Evolutionary conservation across 768 basidiomycete genomes (phyloP).

Genomic region (Leccinum fibrillosum): DNA sequence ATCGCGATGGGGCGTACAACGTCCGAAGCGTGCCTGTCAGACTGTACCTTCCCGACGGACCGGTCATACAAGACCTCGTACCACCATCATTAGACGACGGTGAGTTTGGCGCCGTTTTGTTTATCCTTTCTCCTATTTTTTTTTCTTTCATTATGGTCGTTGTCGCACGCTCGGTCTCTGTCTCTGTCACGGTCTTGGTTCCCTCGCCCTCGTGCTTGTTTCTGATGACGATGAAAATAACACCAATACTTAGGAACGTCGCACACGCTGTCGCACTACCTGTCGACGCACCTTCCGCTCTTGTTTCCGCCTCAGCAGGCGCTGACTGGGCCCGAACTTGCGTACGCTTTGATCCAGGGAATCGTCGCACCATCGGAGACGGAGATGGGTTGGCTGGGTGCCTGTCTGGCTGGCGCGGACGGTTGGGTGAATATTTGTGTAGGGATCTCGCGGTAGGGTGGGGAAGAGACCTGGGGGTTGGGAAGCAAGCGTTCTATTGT

Average conservation of each 20-base stretch:
- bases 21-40: conserved; percentile 87
- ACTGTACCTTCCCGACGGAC: conserved; percentile 87
- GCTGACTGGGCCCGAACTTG: conserved; percentile 45
- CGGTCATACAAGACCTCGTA: conserved; percentile 86
- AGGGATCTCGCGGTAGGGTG: conserved; percentile 40
- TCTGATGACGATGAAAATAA: background rate
- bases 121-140: background rate
- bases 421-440: conserved; percentile 94
- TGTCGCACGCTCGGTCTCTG: background rate
- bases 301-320: conserved; percentile 63
- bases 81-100: conserved; percentile 78
- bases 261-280: conserved; percentile 64
- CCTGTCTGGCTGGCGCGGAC: conserved; percentile 88
- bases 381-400: conserved; percentile 93
- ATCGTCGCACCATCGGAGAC: conserved; percentile 78
- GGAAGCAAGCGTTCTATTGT: background rate
- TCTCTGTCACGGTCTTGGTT: background rate
- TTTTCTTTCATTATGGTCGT: background rate
- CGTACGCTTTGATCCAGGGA: conserved; percentile 82
- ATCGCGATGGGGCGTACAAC: conserved; percentile 82
- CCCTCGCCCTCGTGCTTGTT: background rate
- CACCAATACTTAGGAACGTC: conserved; percentile 55
- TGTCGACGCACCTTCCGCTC: conserved; percentile 73
- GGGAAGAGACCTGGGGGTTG: background rate
- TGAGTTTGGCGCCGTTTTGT: conserved; percentile 30